Evolutionary conservation across 768 basidiomycete genomes (phyloP).

Genomic region (Pleurotus djamor): DNA sequence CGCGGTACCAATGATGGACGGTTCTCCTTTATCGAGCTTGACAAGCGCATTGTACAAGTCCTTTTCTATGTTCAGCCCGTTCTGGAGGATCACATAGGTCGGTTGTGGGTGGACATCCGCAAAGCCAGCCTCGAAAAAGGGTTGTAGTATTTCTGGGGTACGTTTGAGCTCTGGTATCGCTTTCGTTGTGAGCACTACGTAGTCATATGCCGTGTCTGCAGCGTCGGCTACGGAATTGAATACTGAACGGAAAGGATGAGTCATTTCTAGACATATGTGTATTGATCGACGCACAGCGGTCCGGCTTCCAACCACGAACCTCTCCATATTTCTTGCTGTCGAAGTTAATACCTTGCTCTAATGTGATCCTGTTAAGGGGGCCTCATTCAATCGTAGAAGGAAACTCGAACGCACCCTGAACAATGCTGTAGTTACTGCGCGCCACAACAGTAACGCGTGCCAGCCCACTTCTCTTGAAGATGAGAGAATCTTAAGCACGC

Average conservation of each 20-base stretch:
- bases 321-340: constrained; percentile 59
- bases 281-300: constrained; percentile 52
- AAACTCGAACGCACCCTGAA: constrained; percentile 38
- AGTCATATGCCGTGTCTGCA: constrained; percentile 55
- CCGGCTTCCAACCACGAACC: constrained; percentile 57
- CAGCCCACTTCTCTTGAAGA: constrained; percentile 54
- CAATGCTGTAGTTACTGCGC: constrained; percentile 60
- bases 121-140: constrained; percentile 51
- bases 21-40: constrained; percentile 35
- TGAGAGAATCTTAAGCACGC: constrained; percentile 42
- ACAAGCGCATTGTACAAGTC: constrained; percentile 58
- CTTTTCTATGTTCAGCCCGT: constrained; percentile 68
- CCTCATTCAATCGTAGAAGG: too few relatives aligned
- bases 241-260: too few relatives aligned
- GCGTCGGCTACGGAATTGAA: constrained; percentile 58
- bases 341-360: constrained; percentile 55
- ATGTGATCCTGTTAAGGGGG: too few relatives aligned
- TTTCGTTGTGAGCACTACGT: constrained; percentile 70
- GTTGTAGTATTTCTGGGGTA: constrained; percentile 54
- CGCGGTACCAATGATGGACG: constrained; percentile 53
- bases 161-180: constrained; percentile 63
- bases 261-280: background rate
- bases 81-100: constrained; percentile 64
- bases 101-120: constrained; percentile 45
- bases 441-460: constrained; percentile 73